Base-by-base conservation (phyloP, 2,329 filamentous ascomycete genomes). In the Hortaea werneckii region DNA sequence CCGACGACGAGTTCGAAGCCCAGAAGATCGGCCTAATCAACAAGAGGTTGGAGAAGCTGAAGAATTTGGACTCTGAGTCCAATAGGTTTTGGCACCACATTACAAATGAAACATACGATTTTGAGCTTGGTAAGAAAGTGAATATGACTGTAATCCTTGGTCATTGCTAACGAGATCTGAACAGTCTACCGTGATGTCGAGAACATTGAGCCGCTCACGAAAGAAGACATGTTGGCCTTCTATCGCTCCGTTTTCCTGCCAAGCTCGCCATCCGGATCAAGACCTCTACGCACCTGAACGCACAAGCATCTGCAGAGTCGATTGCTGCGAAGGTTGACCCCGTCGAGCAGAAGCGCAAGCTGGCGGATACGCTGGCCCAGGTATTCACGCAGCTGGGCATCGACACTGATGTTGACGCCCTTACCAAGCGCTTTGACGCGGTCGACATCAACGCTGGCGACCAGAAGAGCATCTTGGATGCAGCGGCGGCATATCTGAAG, bases 1-100 rank as follows among this genome's bases (percentile, higher is more conserved):
- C 76, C 3, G 81, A 90, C 1, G 72, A 79, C 1, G 87, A 90
- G 7, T 96, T 98, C 56, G 87, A 95, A 60, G 82, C 80, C 41
- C 87, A 96, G 69, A 95, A 95, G 71, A 78, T 85, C 56, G 94
- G 88, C 58, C 73, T 96, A 37, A 81, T 95, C 59, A 87, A 85
- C 61, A 88, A 88, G 68, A 75, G 87, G 11, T 71, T 94, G 20
- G 89, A 96, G 68, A 95, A 94, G 66, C 66, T 94, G 56, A 95
- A 95, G 74, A 96, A 95, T 54, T 71, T 98, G 40, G 78, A 82
- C 49, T 84, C 90, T 53, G 92, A 98, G 68, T 87, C 82, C 5
- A 77, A 74, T 45, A 77, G 87, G 39, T 83, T 94, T 62, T 95
- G 87, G 89, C 75, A 74, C 42, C 87, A 95, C 59, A 87, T 98